These are phyloP conservation scores for Uronychia setigera DNA, from an alignment of 73 alveolate genomes.

Conservation along the genomic window DNA sequence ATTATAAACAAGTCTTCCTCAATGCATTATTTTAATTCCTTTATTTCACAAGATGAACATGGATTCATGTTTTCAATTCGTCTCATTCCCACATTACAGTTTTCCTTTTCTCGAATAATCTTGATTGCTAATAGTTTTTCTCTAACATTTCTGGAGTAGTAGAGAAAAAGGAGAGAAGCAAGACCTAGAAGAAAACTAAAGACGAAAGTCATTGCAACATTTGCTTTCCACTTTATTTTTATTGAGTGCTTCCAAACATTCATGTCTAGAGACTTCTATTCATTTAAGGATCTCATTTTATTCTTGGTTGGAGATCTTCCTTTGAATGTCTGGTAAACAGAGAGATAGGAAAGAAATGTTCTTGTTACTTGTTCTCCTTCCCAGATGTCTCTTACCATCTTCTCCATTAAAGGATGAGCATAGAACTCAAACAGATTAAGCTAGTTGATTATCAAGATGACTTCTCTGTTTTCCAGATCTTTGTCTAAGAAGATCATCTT, in stretches of 20 bases:
- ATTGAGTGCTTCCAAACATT: background rate
- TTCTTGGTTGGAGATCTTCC: background rate
- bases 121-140: too few species aligned
- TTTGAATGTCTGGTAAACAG: background rate
- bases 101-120: too few species aligned
- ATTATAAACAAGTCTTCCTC: background rate
- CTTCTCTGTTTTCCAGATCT: background rate
- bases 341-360: background rate
- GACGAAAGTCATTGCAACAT: background rate
- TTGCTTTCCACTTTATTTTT: background rate
- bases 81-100: too few species aligned
- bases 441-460: background rate
- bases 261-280: background rate
- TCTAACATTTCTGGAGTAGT: background rate
- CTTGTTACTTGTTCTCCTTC: background rate
- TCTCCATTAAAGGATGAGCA: background rate
- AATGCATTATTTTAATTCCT: too few species aligned
- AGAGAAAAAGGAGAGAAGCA: background rate
- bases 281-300: background rate
- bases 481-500: background rate
- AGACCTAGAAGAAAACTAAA: too few species aligned
- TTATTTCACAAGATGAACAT: too few species aligned
- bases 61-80: too few species aligned
- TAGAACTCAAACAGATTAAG: background rate
- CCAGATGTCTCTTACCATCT: background rate